Evolutionary conservation across 208 protist species (phyloP).

Genomic region (Endotrypanum monterogeii): DNA sequence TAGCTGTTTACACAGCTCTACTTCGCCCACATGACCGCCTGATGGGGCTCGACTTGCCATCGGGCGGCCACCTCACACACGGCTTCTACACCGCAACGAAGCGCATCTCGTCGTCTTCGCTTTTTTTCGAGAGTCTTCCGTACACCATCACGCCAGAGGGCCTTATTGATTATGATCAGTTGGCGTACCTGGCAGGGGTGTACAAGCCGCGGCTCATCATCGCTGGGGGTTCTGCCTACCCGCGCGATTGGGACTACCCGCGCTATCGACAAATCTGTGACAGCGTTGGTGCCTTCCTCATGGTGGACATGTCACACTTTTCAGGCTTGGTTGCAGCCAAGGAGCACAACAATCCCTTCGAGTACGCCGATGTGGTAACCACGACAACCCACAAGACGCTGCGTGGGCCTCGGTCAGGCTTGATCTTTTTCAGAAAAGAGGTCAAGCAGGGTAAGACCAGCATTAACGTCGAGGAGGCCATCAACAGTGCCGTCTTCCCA

Average conservation of each 20-base stretch:
- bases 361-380: slow-evolving; percentile 98
- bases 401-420: slow-evolving; percentile 96
- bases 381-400: slow-evolving; percentile 99
- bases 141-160: slow-evolving; percentile 95
- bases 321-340: slow-evolving; percentile 93
- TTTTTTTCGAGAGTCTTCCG: slow-evolving; percentile 98
- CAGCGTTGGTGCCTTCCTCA: slow-evolving; percentile 90
- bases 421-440: slow-evolving; percentile 98
- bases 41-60: slow-evolving; percentile 96
- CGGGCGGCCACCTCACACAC: slow-evolving; percentile 96
- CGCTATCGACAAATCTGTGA: slow-evolving; percentile 91
- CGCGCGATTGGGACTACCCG: slow-evolving; percentile 97
- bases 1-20: slow-evolving; percentile 97
- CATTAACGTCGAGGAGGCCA: slow-evolving; percentile 89
- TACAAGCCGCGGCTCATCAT: slow-evolving; percentile 97
- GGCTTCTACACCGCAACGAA: slow-evolving; percentile 97
- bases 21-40: slow-evolving; percentile 97
- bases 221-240: slow-evolving; percentile 96
- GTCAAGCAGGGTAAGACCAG: slow-evolving; percentile 49
- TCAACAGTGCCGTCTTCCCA: slow-evolving; percentile 99
- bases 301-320: slow-evolving; percentile 99
- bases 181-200: slow-evolving; percentile 87
- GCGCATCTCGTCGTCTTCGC: slow-evolving; percentile 96
- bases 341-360: slow-evolving; percentile 93
- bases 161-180: slow-evolving; percentile 96